A percentile compares a stretch with the other conserved stretches of the same genome.
Conservation (phyloP, 768 basidiomycete genomes). For the Hebeloma cylindrosporum region DNA sequence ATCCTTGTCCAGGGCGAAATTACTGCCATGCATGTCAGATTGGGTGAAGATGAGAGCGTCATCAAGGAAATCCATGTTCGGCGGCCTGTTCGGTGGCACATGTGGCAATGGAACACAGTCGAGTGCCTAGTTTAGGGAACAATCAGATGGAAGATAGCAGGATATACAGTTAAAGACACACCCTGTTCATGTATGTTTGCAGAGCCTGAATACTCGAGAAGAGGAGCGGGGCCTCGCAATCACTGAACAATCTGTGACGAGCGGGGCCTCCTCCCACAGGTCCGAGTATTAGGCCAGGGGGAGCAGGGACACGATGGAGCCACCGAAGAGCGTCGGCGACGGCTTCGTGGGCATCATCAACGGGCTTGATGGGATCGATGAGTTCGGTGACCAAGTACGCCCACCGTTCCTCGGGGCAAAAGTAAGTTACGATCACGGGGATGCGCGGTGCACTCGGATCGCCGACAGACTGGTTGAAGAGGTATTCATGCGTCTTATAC, state of each 20-base stretch:
- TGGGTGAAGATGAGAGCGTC: conserved; percentile 30
- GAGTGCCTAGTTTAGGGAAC: conserved; percentile 11
- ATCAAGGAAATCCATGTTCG: conserved; percentile 17
- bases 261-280: conserved; percentile 12
- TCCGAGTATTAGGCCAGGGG: conserved; percentile 17
- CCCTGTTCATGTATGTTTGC: conserved; percentile 12
- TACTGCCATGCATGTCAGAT: conserved; percentile 27
- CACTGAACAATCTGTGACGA: conserved; percentile 13
- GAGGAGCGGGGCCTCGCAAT: conserved; percentile 10
- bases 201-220: conserved; percentile 8
- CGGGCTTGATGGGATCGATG: conserved; percentile 19
- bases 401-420: conserved; percentile 14
- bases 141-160: conserved; percentile 12
- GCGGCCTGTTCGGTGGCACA: not conserved
- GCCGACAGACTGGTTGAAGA: conserved; percentile 19
- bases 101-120: conserved; percentile 4
- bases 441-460: conserved; percentile 23
- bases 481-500: conserved; percentile 21
- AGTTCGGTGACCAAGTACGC: conserved; percentile 29
- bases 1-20: conserved; percentile 31
- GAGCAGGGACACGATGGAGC: conserved; percentile 23
- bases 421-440: conserved; percentile 19
- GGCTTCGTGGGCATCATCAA: conserved; percentile 19
- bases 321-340: conserved; percentile 24
- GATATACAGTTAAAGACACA: conserved; percentile 12